phyloP scores from a whole-genome alignment of 2,329 filamentous ascomycete species.

The Fusarium sp. region DNA sequence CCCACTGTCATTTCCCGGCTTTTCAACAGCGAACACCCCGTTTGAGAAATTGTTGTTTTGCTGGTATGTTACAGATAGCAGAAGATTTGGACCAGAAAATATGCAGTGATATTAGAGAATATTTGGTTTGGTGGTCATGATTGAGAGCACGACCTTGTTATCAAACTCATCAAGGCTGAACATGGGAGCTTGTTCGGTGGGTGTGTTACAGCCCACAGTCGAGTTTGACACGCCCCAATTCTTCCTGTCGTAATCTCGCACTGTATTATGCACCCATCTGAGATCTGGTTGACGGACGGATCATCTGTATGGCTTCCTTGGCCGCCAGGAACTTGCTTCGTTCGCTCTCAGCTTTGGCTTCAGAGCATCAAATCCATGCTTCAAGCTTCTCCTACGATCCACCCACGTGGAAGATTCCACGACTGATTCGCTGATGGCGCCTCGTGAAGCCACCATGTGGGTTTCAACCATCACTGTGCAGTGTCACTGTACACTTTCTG shows the following conservation, averaged over 20 bases:
- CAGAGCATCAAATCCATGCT: slow-evolving; percentile 8
- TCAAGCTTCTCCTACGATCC: slow-evolving; percentile 32
- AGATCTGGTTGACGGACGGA: slow-evolving; percentile 18
- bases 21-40: slow-evolving; percentile 18
- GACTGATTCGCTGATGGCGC: slow-evolving; percentile 41
- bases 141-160: slow-evolving; percentile 1
- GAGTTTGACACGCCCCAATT: slow-evolving; percentile 24
- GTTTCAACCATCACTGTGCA: slow-evolving; percentile 33
- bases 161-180: slow-evolving; percentile 12
- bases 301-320: slow-evolving; percentile 7
- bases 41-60: neutral
- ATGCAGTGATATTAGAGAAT: neutral
- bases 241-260: slow-evolving; percentile 4
- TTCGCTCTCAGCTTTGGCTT: slow-evolving; percentile 15
- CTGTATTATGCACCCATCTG: slow-evolving; percentile 35
- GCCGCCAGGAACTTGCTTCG: slow-evolving; percentile 23
- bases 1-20: slow-evolving; percentile 41
- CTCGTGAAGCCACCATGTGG: slow-evolving; percentile 39
- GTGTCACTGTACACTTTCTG: slow-evolving; percentile 32
- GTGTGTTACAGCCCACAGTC: neutral
- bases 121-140: neutral
- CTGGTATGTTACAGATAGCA: neutral
- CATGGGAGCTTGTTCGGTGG: slow-evolving; percentile 26
- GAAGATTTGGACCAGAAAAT: neutral
- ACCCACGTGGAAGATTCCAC: slow-evolving; percentile 41